Conservation (phyloP, 2,329 filamentous ascomycete genomes). For the Fusarium acutatum region DNA sequence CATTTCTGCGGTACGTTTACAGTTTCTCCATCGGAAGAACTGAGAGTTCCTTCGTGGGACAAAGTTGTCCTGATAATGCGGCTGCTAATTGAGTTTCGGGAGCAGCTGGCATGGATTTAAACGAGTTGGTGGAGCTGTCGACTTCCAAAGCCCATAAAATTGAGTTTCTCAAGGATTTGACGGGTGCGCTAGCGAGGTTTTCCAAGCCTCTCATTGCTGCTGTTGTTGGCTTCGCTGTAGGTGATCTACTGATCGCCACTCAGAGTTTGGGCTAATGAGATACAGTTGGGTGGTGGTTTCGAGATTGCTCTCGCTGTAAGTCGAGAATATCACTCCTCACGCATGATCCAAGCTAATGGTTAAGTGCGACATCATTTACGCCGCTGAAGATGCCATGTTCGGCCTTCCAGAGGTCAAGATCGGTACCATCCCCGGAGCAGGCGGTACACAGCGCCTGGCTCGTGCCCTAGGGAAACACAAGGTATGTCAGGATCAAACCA, state of each 20-base stretch:
- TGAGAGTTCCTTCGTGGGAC: too few species aligned
- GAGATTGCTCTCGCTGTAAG: conserved; percentile 32
- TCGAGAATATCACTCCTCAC: neutral
- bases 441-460: conserved; percentile 46
- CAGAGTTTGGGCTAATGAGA: neutral
- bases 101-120: conserved; percentile 29
- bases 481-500: conserved; percentile 18
- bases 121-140: conserved; percentile 25
- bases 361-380: conserved; percentile 47
- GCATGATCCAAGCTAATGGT: neutral
- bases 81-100: neutral
- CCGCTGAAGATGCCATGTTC: conserved; percentile 44
- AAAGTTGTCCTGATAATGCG: neutral
- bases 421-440: conserved; percentile 46
- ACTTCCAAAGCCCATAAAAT: conserved; percentile 15
- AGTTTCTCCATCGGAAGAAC: neutral
- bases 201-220: conserved; percentile 27
- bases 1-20: conserved; percentile 24
- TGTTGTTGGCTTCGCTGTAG: conserved; percentile 27
- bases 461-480: conserved; percentile 46
- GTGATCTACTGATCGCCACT: neutral
- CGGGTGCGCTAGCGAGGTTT: conserved; percentile 19
- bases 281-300: conserved; percentile 27
- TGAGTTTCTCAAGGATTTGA: conserved; percentile 27
- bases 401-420: conserved; percentile 49